These are phyloP conservation scores for Durusdinium trenchii DNA, from an alignment of 73 alveolate species.

Conservation along the genomic window DNA sequence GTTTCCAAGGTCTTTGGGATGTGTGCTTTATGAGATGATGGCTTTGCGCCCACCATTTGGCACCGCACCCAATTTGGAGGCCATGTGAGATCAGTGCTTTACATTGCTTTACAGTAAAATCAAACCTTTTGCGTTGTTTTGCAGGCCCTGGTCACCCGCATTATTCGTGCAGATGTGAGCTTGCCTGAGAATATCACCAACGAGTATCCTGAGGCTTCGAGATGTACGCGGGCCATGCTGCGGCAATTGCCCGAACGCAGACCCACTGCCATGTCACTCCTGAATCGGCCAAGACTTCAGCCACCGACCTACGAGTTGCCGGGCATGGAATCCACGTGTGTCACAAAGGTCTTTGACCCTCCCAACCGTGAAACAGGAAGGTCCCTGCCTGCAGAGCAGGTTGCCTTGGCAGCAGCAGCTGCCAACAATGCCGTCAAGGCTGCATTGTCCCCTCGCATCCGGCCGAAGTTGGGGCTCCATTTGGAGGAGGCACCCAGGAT, in stretches of 20 bases:
- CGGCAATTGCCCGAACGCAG: slow-evolving; percentile 88
- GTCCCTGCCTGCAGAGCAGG: slow-evolving; percentile 19
- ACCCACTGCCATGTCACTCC: slow-evolving; percentile 63
- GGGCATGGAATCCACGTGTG: slow-evolving; percentile 45
- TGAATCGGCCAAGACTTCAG: slow-evolving; percentile 89
- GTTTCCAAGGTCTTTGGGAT: slow-evolving; percentile 71
- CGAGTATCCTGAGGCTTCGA: slow-evolving; percentile 80
- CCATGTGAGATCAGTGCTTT: not conserved
- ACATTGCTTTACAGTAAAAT: not conserved
- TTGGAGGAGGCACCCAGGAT: not conserved
- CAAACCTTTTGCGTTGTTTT: not conserved
- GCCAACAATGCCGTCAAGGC: slow-evolving; percentile 23
- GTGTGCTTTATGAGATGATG: slow-evolving; percentile 81
- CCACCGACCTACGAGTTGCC: slow-evolving; percentile 76
- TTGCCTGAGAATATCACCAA: slow-evolving; percentile 59
- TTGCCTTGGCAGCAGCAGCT: not conserved
- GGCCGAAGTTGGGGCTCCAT: slow-evolving; percentile 22
- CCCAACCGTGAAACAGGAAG: not conserved
- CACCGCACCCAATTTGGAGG: slow-evolving; percentile 87
- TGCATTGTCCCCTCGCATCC: slow-evolving; percentile 64
- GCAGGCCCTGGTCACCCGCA: slow-evolving; percentile 81
- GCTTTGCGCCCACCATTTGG: slow-evolving; percentile 93
- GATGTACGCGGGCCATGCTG: slow-evolving; percentile 89
- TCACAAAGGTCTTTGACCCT: slow-evolving; percentile 27
- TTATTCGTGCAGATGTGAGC: slow-evolving; percentile 81